A percentile compares a stretch with the other conserved stretches of the same genome.
phyloP scores from a whole-genome alignment of 106 monocot species.

The Ottelia alismoides region DNA sequence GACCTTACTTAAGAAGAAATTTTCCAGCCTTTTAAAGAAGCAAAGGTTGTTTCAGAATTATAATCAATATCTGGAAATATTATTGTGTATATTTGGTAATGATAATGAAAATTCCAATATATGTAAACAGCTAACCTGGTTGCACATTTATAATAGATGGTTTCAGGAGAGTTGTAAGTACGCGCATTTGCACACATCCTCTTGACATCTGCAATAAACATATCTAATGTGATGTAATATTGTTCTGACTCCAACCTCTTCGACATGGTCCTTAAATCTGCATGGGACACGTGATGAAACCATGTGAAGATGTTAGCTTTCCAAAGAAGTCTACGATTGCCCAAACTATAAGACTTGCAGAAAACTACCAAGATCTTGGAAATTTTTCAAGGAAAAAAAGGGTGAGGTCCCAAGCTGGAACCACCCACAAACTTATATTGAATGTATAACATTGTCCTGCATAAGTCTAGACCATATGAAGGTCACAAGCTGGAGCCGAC shows the following conservation, averaged over 20 bases:
- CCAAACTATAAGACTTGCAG: no score
- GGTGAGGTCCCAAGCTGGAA: no score
- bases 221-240: constrained; percentile 94
- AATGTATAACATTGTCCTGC: no score
- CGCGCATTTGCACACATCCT: constrained; percentile 87
- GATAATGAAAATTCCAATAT: neutral
- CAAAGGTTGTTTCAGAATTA: neutral
- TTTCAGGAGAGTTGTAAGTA: constrained; percentile 92
- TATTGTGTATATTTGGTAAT: neutral
- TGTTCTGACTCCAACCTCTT: constrained; percentile 80
- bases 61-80: neutral
- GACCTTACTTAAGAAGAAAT: constrained; percentile 52
- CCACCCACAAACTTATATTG: no score
- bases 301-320: no score
- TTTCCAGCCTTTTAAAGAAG: constrained; percentile 43
- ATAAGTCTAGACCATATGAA: no score
- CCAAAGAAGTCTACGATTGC: no score
- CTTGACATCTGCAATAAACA: constrained; percentile 88
- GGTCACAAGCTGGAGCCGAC: no score
- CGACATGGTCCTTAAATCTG: constrained; percentile 90
- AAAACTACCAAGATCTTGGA: no score
- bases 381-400: no score
- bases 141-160: constrained; percentile 94
- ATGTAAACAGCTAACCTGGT: constrained; percentile 29
- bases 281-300: no score